A percentile compares a stretch with the other conserved stretches of the same genome.
Conservation (phyloP, 1,284 basidiomycete genomes). For the Marasmius fiardii region DNA sequence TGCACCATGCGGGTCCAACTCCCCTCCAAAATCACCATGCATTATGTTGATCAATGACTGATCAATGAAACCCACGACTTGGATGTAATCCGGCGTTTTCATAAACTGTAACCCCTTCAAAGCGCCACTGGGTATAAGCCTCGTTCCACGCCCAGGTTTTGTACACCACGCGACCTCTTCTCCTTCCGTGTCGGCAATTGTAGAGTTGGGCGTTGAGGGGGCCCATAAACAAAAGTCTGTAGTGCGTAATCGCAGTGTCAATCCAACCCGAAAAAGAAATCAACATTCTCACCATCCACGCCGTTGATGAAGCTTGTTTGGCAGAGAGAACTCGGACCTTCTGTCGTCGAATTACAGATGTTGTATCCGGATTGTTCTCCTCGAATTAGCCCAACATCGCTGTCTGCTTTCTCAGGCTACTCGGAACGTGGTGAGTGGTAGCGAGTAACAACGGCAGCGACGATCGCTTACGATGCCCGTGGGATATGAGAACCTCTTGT, state of each 20-base stretch:
- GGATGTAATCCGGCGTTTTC: slow-evolving; percentile 57
- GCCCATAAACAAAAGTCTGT: slow-evolving; percentile 8
- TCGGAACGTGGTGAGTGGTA: neutral
- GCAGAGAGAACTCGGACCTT: slow-evolving; percentile 1
- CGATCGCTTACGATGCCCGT: neutral
- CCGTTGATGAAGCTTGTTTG: slow-evolving; percentile 5
- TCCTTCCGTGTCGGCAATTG: slow-evolving; percentile 4
- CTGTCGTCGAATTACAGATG: slow-evolving; percentile 1
- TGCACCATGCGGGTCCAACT: slow-evolving; percentile 67
- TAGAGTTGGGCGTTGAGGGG: slow-evolving; percentile 1
- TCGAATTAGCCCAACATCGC: slow-evolving; percentile 6
- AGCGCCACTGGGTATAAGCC: slow-evolving; percentile 51
- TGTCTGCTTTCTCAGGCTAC: slow-evolving; percentile 13
- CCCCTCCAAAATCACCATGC: slow-evolving; percentile 62
- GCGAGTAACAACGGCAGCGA: neutral
- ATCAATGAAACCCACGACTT: slow-evolving; percentile 61
- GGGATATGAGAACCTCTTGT: neutral
- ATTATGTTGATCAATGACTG: slow-evolving; percentile 57
- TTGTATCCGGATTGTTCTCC: neutral
- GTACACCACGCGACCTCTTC: slow-evolving; percentile 63
- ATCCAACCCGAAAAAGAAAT: too few relatives aligned
- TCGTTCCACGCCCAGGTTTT: slow-evolving; percentile 49
- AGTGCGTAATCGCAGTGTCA: too few relatives aligned
- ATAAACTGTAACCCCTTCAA: slow-evolving; percentile 53
- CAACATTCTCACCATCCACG: slow-evolving; percentile 8